Conservation (phyloP, 2,329 filamentous ascomycete species). For the Fusarium nelsonii region DNA sequence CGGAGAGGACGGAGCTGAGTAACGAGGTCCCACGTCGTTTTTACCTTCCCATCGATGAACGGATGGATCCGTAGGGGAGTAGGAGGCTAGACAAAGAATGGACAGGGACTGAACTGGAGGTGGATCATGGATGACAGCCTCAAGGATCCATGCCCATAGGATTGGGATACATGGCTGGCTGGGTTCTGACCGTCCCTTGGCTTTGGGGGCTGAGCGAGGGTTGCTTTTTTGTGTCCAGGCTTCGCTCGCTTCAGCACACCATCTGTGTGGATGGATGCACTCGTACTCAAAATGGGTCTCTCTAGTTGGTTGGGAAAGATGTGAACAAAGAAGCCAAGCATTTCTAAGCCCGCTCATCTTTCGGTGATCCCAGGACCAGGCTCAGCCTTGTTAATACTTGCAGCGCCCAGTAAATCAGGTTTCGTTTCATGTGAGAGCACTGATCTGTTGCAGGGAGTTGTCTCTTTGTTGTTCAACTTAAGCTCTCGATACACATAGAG, state of each 20-base stretch:
- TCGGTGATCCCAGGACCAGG: slow-evolving; percentile 14
- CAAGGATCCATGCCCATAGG: slow-evolving; percentile 16
- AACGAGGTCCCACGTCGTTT: slow-evolving; percentile 37
- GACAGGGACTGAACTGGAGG: slow-evolving; percentile 21
- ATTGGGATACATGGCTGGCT: slow-evolving; percentile 10
- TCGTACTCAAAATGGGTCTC: slow-evolving; percentile 14
- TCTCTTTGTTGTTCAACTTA: slow-evolving; percentile 5
- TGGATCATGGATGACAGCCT: slow-evolving; percentile 27
- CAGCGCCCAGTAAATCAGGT: not conserved
- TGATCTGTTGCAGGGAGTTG: not conserved
- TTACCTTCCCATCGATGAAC: slow-evolving; percentile 16
- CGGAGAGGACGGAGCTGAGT: slow-evolving; percentile 34
- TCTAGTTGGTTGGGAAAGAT: slow-evolving; percentile 5
- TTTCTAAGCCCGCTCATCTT: slow-evolving; percentile 10
- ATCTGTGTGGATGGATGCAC: slow-evolving; percentile 19
- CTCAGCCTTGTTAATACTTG: slow-evolving; percentile 7
- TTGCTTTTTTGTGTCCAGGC: slow-evolving; percentile 10
- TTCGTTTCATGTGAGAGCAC: not conserved
- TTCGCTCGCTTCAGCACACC: slow-evolving; percentile 17
- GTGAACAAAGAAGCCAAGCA: slow-evolving; percentile 33
- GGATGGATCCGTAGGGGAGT: slow-evolving; percentile 14
- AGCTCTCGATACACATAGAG: slow-evolving; percentile 20
- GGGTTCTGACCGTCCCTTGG: not conserved
- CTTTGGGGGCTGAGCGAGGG: slow-evolving; percentile 38
- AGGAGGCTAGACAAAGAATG: slow-evolving; percentile 36